Base-by-base conservation (phyloP, 768 basidiomycete genomes). In the Leccinum olivaceopallidum region DNA sequence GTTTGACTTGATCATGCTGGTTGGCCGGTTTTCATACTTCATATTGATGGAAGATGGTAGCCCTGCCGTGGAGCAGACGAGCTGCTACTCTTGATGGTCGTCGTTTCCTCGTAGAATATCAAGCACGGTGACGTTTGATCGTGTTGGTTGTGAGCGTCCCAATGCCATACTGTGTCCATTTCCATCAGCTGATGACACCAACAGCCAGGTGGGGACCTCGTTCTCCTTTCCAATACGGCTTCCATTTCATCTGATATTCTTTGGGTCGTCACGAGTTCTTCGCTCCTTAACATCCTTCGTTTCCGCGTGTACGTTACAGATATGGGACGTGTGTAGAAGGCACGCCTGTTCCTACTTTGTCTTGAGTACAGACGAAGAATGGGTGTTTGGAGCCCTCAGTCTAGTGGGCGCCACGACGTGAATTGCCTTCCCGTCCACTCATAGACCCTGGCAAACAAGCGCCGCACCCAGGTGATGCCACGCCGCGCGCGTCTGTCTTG, bases 361-460 rank as follows among this genome's bases (percentile, higher is more conserved):
- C 28, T 39, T 65, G 58, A 66, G 63, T 4, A 63, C 51, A n/a
- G 65, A 68, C 42, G 57, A 67, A 6, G n/a, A 61, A 0, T 64
- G 67, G 65, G 60, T 62, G 5, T 66, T 64, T 13, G 65, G 67
- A 12, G 44, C 30, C 12, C 32, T 66, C 22, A 34, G 32, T 34
- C 32, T 4, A 12, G 32, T 34, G 10, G 32, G 32, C 12, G 32
- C 32, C 32, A 34, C 30, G 10, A 6, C 49, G 26, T 28, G 14
- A 16, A 18, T 18, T 12, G 6, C n/a, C 16, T 47, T 2, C 20
- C 28, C 24, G 6, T 20, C 20, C 22, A 4, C 22, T 34, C 16
- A 6, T 5, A 7, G 42, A 42, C 18, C 34, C 22, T 34, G 56
- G 30, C 34, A 68, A 62, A 50, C 49, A 57, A 58, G 49, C 50